Conservation (phyloP, 371 early-diverging fungal species). For the Sporodiniella umbellata region DNA sequence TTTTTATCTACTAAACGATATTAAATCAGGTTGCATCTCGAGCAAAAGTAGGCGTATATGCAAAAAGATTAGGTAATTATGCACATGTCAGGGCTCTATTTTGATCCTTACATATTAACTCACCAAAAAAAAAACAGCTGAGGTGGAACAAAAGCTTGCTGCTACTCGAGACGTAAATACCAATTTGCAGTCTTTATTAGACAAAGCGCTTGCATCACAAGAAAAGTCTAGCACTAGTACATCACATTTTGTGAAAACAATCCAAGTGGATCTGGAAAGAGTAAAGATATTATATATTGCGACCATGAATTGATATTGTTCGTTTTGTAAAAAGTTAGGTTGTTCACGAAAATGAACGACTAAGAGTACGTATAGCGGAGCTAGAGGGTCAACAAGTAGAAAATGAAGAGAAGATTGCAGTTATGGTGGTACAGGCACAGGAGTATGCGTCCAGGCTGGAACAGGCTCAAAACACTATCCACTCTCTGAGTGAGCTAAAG, state of each 20-base stretch:
- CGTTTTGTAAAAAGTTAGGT: constrained; percentile 32
- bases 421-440: constrained; percentile 62
- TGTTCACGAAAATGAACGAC: constrained; percentile 57
- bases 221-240: constrained; percentile 61
- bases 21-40: constrained; percentile 46
- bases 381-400: constrained; percentile 60
- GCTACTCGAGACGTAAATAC: constrained; percentile 62
- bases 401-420: constrained; percentile 56
- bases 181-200: constrained; percentile 52
- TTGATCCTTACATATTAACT: background rate
- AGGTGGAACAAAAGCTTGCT: constrained; percentile 62
- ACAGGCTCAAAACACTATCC: constrained; percentile 68
- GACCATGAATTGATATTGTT: constrained; percentile 1
- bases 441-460: constrained; percentile 63
- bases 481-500: constrained; percentile 47
- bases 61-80: constrained; percentile 57
- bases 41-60: constrained; percentile 57
- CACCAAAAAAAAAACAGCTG: constrained; percentile 32
- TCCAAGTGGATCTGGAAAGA: constrained; percentile 61
- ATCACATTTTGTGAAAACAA: constrained; percentile 57
- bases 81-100: constrained; percentile 13
- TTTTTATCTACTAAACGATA: background rate
- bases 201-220: constrained; percentile 56
- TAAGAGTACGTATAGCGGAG: constrained; percentile 58
- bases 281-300: constrained; percentile 21